Percentiles rank a stretch among this genome's conserved stretches.
These are phyloP conservation scores for Emiliania huxleyi DNA, from an alignment of 78 protist species.

Conservation along the genomic window DNA sequence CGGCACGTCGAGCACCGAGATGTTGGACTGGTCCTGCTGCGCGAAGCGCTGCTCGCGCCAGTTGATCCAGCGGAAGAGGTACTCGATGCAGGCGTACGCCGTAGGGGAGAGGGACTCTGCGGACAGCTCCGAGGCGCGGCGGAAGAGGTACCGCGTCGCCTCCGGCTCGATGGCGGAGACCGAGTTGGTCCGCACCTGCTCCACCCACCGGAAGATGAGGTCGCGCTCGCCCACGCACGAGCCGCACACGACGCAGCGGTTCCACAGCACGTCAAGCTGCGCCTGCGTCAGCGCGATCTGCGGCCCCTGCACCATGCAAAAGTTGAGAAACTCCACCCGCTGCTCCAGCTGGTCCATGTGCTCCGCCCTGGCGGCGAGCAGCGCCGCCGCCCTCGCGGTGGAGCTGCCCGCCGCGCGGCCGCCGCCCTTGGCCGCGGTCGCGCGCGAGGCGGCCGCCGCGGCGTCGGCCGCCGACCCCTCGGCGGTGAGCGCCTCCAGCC, in stretches of 20 bases:
- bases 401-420: not conserved
- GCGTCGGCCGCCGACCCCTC: not conserved
- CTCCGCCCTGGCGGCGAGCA: not conserved
- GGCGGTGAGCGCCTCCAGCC: not conserved
- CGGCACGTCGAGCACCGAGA: not conserved
- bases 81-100: not conserved
- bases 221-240: not conserved
- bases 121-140: not conserved
- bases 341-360: not conserved
- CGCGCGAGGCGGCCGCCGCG: not conserved
- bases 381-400: not conserved
- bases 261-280: constrained; percentile 19
- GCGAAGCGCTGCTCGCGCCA: not conserved
- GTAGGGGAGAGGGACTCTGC: not conserved
- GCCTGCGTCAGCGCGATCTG: not conserved
- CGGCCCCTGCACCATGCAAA: not conserved
- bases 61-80: not conserved
- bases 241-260: not conserved
- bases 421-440: not conserved
- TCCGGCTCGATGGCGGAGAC: not conserved
- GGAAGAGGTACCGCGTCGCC: not conserved
- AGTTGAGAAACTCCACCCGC: not conserved
- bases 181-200: not conserved
- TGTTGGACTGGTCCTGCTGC: not conserved
- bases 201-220: not conserved